phyloP scores from a whole-genome alignment of 2,329 filamentous ascomycete genomes.

The Aspergillus tubingensis region DNA sequence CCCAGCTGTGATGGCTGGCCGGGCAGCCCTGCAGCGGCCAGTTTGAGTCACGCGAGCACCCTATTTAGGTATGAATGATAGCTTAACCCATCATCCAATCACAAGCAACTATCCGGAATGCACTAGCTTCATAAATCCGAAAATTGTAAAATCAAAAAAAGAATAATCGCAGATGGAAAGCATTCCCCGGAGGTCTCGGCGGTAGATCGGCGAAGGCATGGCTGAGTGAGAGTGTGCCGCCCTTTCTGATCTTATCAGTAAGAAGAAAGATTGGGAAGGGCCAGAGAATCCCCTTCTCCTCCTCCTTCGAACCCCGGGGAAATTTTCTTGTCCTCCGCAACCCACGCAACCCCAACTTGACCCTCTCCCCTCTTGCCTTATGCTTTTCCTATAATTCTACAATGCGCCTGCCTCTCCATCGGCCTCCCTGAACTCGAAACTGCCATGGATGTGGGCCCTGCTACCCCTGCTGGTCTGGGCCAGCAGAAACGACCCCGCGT shows the following conservation, averaged over 20 bases:
- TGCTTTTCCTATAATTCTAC: slow-evolving; percentile 18
- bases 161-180: no score
- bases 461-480: slow-evolving; percentile 28
- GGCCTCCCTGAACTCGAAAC: slow-evolving; percentile 28
- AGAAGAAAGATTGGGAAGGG: background rate
- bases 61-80: background rate
- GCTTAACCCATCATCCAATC: background rate
- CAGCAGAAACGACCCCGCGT: slow-evolving; percentile 43
- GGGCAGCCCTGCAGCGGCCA: no score
- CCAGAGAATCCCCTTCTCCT: no score
- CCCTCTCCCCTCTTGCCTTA: background rate
- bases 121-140: no score
- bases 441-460: slow-evolving; percentile 32
- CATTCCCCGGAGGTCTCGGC: background rate
- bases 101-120: background rate
- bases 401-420: slow-evolving; percentile 27
- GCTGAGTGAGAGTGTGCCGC: background rate
- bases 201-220: no score
- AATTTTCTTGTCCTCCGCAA: slow-evolving; percentile 5
- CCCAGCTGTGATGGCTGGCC: background rate
- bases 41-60: background rate
- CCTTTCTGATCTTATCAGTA: background rate
- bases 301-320: background rate
- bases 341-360: background rate
- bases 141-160: no score